Base-by-base conservation (phyloP, 305 asterid species). In the Coffea humblotiana region DNA sequence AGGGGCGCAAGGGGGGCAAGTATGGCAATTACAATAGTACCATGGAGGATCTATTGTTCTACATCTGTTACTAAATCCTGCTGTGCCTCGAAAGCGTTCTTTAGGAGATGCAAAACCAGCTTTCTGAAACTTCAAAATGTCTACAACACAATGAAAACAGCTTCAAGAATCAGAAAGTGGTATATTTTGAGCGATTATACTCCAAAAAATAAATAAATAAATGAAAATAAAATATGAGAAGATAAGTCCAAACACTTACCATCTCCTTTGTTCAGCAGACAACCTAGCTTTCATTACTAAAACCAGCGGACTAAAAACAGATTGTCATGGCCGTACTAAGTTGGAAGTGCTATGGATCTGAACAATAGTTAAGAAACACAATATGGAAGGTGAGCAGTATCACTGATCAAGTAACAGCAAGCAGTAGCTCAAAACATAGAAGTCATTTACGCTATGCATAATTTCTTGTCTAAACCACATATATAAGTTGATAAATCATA, bases 331-430 rank as follows among this genome's bases (percentile, higher is more conserved):
- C 76, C 88, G 90, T 79, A 90, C 77, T 82, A 88, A 78, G 71
- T 81, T 88, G 32, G 89, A 86, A 77, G 90, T 79, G 83, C 76
- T 88, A 60, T 85, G 88, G 69, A 96, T 77, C 99, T 96, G 99
- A 69, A 85, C 78, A 49, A 61, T 64, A 69, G 56, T 60, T 1
- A 43, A 11, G 45, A 80, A 15, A 64, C 32, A 45, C 25, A 77
- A 77, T 66, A 77, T 64, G 7, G 8, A 65, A 64, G 23, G 35
- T 54, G 70, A 81, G 79, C 64, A 74, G 43, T 49, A 52, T 71
- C 74, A 74, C 32, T 76, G 12, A 58, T 21, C 14, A 27, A 35
- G 48, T 65, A 64, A 40, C 66, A 51, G 58, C 25, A 69, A 52
- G 69, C 12, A 48, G 63, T 10, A 8, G 15, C 48, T 49, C 75